Conservation (phyloP, 768 basidiomycete genomes). For the Pleurotus pulmonarius region DNA sequence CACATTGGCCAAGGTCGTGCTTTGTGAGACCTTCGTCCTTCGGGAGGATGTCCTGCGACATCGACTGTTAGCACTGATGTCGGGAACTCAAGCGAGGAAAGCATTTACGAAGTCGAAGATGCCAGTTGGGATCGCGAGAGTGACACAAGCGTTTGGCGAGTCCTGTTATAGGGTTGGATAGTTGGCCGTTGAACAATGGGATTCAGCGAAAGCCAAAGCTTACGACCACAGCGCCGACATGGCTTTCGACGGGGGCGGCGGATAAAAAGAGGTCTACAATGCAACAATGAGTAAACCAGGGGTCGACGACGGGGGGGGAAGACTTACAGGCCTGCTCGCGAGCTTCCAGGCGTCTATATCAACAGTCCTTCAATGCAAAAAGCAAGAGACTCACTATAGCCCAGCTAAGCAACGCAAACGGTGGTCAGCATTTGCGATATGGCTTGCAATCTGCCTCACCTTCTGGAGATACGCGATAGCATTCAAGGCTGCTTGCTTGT, state of each 20-base stretch:
- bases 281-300: neutral
- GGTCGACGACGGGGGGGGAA: neutral
- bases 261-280: constrained; percentile 59
- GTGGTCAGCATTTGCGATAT: neutral
- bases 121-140: constrained; percentile 67
- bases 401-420: constrained; percentile 40
- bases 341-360: constrained; percentile 33
- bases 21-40: constrained; percentile 59
- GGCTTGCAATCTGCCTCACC: constrained; percentile 26
- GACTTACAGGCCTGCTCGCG: constrained; percentile 73
- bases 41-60: constrained; percentile 59
- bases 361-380: neutral
- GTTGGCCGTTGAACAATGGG: neutral
- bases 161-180: constrained; percentile 33
- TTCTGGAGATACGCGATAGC: constrained; percentile 71
- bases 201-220: constrained; percentile 15
- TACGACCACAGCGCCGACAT: constrained; percentile 69
- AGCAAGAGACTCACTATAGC: constrained; percentile 53
- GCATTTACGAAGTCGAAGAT: constrained; percentile 60
- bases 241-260: constrained; percentile 67
- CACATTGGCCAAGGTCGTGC: constrained; percentile 60
- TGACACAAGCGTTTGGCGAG: constrained; percentile 77
- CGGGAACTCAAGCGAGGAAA: neutral
- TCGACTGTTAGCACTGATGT: neutral
- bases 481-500: constrained; percentile 77